Base-by-base conservation (phyloP, 345 rosid species). In the Acer yangbiense region DNA sequence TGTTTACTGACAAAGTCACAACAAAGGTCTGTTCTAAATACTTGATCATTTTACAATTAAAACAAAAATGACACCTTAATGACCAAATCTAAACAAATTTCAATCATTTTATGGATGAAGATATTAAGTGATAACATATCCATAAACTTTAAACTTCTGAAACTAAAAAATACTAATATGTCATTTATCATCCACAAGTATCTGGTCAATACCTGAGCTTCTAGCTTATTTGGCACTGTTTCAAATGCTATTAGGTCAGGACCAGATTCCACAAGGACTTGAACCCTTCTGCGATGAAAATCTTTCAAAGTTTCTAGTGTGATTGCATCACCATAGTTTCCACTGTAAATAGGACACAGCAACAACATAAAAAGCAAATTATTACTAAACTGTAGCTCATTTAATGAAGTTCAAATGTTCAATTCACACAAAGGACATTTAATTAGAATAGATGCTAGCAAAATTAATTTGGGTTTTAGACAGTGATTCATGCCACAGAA, bases 201-300 rank as follows among this genome's bases (percentile, higher is more conserved):
- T 71, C 23, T 25, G 39, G 61, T 13, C 77, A 71, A 66, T 84
- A 90, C 97, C 97, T 88, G 92, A 85, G 95, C 97, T 88, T 90
- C 97, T 9, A 92, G 74, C 87, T 87, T 92, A 86, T 92, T 92
- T 32, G 97, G 97, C 83, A 90, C 78, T 67, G 95, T 89, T 85
- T 92, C 97, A 85, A 92, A 92, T 79, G 97, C 97, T 79, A 92
- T 81, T 64, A 92, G 75, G 60, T 90, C 97, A 78, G 97, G 86
- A 72, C 89, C 93, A 71, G 95, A 75, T 54, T 89, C 90, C n/a
- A 84, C 86, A 73, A 90, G 86, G 68, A 92, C 75, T 82, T 88
- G 92, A 76, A 92, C 85, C 73, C 95, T 79, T 87, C 91, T 86
- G 72, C 93, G 87, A 87, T 90, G 97, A 76, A 92, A 92, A 78